Percentiles rank a stretch among this genome's conserved stretches.
These are phyloP conservation scores for Pterocarpus macrocarpus DNA, from an alignment of 306 rosid species.

Conservation along the genomic window DNA sequence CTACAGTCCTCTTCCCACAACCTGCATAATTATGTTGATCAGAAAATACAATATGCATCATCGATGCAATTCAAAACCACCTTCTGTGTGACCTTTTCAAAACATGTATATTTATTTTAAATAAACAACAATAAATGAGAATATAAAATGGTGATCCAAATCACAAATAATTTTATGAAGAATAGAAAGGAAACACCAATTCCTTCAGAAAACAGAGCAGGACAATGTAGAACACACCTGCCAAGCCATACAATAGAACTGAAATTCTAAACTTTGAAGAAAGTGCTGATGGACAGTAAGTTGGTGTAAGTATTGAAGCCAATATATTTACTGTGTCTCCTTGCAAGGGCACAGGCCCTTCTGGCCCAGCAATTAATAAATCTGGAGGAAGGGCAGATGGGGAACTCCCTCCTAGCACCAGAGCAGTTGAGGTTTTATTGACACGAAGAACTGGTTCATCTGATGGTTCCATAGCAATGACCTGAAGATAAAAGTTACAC, in stretches of 20 bases:
- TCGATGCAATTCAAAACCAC: constrained; percentile 42
- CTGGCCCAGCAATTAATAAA: constrained; percentile 64
- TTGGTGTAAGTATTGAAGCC: constrained; percentile 85
- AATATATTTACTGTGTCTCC: constrained; percentile 73
- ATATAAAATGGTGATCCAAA: constrained; percentile 30
- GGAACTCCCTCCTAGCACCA: constrained; percentile 90
- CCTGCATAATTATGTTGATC: constrained; percentile 65
- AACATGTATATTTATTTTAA: not conserved
- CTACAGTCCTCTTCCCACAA: constrained; percentile 91
- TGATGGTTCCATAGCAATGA: constrained; percentile 90
- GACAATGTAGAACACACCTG: constrained; percentile 65
- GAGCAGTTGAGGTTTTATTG: constrained; percentile 77
- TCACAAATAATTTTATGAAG: constrained; percentile 30
- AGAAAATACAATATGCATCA: constrained; percentile 37
- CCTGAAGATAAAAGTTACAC: constrained; percentile 63
- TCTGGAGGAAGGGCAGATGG: constrained; percentile 89
- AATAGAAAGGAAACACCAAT: constrained; percentile 7
- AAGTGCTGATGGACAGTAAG: constrained; percentile 82
- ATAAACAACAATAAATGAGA: constrained; percentile 33
- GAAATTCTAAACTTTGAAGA: constrained; percentile 92
- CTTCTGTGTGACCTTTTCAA: constrained; percentile 35
- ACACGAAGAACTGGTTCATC: constrained; percentile 74
- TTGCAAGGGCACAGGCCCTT: constrained; percentile 79
- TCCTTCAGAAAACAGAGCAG: constrained; percentile 8
- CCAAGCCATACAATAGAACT: constrained; percentile 80